A percentile compares a stretch with the other conserved stretches of the same genome.
These are phyloP conservation scores for Tetraselmis striata DNA, from an alignment of 139 green algal species.

Conservation along the genomic window DNA sequence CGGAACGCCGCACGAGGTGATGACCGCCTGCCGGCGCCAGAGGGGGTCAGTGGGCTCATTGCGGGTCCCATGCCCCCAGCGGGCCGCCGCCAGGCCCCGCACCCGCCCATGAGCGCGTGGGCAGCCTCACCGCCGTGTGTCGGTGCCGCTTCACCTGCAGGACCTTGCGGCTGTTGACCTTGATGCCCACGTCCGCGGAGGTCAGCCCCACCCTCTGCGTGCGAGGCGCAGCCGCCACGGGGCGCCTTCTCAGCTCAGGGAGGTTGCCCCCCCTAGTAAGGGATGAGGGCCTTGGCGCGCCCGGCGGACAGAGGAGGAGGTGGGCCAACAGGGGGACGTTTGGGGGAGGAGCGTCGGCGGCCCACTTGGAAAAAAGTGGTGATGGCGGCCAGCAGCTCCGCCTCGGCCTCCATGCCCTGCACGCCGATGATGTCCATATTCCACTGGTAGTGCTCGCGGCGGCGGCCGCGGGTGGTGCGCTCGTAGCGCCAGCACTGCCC, in stretches of 20 bases:
- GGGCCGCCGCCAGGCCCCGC: no score
- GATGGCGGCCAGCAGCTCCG: conserved; percentile 89
- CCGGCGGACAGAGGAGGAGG: not conserved
- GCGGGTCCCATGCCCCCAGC: no score
- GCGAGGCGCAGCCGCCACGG: not conserved
- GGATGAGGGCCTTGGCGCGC: no score
- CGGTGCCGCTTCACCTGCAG: no score
- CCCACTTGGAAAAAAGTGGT: conserved; percentile 70
- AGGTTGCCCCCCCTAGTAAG: no score
- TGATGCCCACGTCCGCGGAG: conserved; percentile 79
- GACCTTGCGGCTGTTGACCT: conserved; percentile 84
- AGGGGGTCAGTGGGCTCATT: no score
- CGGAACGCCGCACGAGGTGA: conserved; percentile 55
- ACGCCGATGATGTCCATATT: conserved; percentile 97
- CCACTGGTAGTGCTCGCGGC: conserved; percentile 67
- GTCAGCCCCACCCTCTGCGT: conserved; percentile 55
- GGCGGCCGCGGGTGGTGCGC: conserved; percentile 41
- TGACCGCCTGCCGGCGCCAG: conserved; percentile 61
- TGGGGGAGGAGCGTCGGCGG: not conserved
- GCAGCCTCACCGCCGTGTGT: no score
- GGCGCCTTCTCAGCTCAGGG: not conserved
- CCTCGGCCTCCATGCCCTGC: conserved; percentile 81
- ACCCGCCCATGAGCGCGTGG: no score
- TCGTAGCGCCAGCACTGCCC: conserved; percentile 70
- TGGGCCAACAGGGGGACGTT: no score